A percentile compares a stretch with the other conserved stretches of the same genome.
phyloP scores from a whole-genome alignment of 2,329 filamentous ascomycete species.

The Penicillium italicum region DNA sequence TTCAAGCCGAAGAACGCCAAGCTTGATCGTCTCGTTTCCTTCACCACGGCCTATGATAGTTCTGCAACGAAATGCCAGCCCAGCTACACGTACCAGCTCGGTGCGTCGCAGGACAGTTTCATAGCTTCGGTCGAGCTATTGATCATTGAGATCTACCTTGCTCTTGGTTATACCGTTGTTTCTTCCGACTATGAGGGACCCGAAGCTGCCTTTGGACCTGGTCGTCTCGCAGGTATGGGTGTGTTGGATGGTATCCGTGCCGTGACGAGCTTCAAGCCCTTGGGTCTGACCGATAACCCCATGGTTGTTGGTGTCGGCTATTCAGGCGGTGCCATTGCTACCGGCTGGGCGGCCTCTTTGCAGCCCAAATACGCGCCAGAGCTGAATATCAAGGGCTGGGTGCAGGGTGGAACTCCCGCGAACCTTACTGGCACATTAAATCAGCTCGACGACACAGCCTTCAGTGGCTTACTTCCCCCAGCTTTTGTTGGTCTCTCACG shows the following conservation, averaged over 20 bases:
- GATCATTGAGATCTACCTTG: constrained; percentile 38
- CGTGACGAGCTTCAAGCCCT: constrained; percentile 33
- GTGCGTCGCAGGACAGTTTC: constrained; percentile 30
- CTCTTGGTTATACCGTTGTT: constrained; percentile 47
- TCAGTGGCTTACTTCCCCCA: constrained; percentile 25
- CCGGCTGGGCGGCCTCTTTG: constrained; percentile 52
- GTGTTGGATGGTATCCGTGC: constrained; percentile 45
- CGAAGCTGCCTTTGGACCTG: constrained; percentile 43
- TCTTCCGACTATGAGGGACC: constrained; percentile 50
- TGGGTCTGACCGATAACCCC: constrained; percentile 19
- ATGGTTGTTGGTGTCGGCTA: constrained; percentile 51
- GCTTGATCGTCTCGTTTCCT: constrained; percentile 39
- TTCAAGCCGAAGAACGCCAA: constrained; percentile 33
- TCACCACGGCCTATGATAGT: constrained; percentile 39
- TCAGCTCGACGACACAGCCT: constrained; percentile 21
- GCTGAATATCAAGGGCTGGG: constrained; percentile 42
- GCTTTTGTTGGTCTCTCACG: constrained; percentile 23
- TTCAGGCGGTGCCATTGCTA: constrained; percentile 53
- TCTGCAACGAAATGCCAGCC: constrained; percentile 26
- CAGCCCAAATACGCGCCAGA: constrained; percentile 54
- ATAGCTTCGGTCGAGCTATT: constrained; percentile 35
- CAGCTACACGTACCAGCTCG: constrained; percentile 31
- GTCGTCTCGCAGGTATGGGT: constrained; percentile 45
- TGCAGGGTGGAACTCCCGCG: constrained; percentile 26
- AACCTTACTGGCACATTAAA: constrained; percentile 28